Percentiles rank a stretch among this genome's conserved stretches.
These are phyloP conservation scores for Globisporangium perplexum DNA, from an alignment of 352 stramenopile genomes.

Conservation along the genomic window DNA sequence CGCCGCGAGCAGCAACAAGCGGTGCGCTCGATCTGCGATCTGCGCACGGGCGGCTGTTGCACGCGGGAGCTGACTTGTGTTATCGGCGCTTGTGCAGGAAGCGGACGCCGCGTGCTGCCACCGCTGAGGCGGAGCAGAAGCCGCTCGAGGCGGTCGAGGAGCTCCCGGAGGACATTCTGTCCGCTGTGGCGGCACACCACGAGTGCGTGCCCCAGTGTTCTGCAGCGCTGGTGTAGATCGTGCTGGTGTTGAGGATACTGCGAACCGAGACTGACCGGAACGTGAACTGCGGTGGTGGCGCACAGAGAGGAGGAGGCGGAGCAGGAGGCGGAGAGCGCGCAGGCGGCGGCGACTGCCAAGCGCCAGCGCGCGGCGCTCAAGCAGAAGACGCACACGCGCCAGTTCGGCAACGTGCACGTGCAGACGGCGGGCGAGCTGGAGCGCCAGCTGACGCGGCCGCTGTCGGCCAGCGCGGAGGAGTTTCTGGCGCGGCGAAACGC, in stretches of 20 bases:
- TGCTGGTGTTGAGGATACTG: background rate
- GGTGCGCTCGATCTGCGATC: conserved; percentile 16
- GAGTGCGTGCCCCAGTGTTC: conserved; percentile 24
- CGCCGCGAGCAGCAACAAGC: conserved; percentile 29
- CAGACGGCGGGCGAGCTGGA: conserved; percentile 54
- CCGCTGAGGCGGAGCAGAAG: conserved; percentile 11
- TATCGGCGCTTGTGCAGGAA: conserved; percentile 29
- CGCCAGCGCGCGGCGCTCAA: conserved; percentile 14
- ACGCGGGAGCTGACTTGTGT: background rate
- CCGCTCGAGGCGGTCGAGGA: conserved; percentile 27
- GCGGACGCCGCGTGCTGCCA: conserved; percentile 12
- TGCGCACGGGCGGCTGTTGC: background rate
- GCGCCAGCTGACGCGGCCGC: conserved; percentile 28
- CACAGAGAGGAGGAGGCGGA: conserved; percentile 49
- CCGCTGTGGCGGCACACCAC: conserved; percentile 55
- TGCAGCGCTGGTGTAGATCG: too few relatives aligned
- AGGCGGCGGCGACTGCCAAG: conserved; percentile 19
- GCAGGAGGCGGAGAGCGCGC: conserved; percentile 28
- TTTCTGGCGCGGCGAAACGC: conserved; percentile 52
- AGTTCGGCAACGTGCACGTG: conserved; percentile 73
- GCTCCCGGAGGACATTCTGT: conserved; percentile 58
- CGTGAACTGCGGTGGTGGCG: too few relatives aligned
- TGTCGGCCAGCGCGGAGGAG: conserved; percentile 35
- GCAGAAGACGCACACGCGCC: conserved; percentile 63
- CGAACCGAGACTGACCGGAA: background rate